Percentiles rank a stretch among this genome's conserved stretches.
Conservation (phyloP, 768 basidiomycete genomes). For the Melanogaster broomeanus region DNA sequence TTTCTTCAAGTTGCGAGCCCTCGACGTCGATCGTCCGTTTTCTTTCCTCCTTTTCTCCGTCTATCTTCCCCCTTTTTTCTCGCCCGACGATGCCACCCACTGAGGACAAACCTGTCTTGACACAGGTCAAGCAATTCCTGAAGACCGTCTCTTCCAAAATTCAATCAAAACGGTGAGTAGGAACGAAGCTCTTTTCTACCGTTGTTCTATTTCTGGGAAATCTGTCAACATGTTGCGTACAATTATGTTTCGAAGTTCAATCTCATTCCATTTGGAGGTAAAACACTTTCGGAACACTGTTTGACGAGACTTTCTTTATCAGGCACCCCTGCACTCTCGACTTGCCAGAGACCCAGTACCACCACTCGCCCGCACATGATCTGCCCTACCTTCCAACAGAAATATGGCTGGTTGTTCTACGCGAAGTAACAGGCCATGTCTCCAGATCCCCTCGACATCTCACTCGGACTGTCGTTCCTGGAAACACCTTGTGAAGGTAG, state of each 20-base stretch:
- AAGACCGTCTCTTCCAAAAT: slow-evolving; percentile 18
- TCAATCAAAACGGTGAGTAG: slow-evolving; percentile 20
- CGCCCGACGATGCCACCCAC: slow-evolving; percentile 14
- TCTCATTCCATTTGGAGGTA: background rate
- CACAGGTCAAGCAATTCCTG: slow-evolving; percentile 17
- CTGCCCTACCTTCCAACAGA: slow-evolving; percentile 58
- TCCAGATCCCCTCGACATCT: slow-evolving; percentile 48
- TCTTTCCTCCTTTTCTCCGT: background rate
- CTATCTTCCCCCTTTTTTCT: background rate
- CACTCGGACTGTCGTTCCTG: slow-evolving; percentile 60
- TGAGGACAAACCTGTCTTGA: slow-evolving; percentile 12
- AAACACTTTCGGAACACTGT: background rate
- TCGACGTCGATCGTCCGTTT: background rate
- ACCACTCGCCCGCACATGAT: slow-evolving; percentile 33
- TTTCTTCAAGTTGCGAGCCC: background rate
- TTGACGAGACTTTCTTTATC: slow-evolving; percentile 4
- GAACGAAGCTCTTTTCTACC: background rate
- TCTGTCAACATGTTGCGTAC: background rate
- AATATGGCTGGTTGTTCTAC: slow-evolving; percentile 66
- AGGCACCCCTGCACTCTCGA: slow-evolving; percentile 7
- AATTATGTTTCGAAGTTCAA: background rate
- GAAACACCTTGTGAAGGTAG: slow-evolving; percentile 43
- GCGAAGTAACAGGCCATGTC: slow-evolving; percentile 50
- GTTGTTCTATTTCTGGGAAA: background rate
- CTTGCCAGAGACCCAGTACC: slow-evolving; percentile 14